These are phyloP conservation scores for Trichoderma sp. DNA, from an alignment of 2,329 filamentous ascomycete genomes.

Conservation along the genomic window DNA sequence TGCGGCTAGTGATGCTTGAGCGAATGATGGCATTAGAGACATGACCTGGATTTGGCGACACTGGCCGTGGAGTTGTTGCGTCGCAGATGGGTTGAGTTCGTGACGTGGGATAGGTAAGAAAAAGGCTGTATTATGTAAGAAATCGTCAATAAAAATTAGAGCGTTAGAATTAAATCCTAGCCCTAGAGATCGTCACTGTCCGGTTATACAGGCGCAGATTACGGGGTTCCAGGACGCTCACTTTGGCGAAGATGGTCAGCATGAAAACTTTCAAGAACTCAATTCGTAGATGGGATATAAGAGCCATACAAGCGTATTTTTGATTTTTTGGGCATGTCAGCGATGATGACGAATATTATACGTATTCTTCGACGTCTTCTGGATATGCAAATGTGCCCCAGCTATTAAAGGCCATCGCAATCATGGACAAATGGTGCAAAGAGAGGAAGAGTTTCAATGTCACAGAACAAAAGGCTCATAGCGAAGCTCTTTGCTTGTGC, in stretches of 20 bases:
- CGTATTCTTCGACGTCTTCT: background rate
- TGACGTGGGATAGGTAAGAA: background rate
- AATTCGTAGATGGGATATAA: background rate
- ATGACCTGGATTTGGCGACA: background rate
- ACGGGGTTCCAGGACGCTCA: background rate
- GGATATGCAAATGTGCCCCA: background rate
- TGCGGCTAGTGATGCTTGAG: background rate
- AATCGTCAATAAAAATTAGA: background rate
- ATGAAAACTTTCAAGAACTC: background rate
- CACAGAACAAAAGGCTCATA: background rate
- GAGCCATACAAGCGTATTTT: background rate
- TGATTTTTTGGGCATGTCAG: background rate
- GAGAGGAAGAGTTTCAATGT: background rate
- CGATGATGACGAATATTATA: background rate
- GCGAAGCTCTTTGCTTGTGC: background rate
- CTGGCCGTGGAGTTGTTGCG: background rate
- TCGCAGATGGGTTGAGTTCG: background rate
- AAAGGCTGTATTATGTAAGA: background rate
- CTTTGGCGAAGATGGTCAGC: background rate
- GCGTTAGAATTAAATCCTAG: background rate
- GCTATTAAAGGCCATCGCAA: background rate
- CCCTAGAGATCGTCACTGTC: background rate
- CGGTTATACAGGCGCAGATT: background rate
- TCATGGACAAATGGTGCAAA: background rate
- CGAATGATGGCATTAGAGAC: background rate